These are phyloP conservation scores for Fusarium lateritium DNA, from an alignment of 2,329 filamentous ascomycete species.

Conservation along the genomic window DNA sequence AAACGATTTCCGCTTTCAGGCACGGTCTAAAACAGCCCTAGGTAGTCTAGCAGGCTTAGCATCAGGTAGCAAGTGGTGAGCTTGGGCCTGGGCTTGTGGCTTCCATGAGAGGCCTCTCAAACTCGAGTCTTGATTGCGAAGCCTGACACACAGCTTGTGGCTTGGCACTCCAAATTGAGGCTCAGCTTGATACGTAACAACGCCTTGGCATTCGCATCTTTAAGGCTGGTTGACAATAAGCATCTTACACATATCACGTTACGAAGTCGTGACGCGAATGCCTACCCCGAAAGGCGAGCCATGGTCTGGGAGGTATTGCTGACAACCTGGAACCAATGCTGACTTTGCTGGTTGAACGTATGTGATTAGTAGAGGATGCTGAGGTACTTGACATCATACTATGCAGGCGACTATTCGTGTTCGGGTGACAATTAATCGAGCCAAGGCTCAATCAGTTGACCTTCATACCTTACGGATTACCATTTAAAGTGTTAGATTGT, in stretches of 20 bases:
- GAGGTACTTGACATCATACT: too few relatives aligned
- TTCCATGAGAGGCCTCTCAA: conserved; percentile 35
- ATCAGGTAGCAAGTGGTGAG: conserved; percentile 17
- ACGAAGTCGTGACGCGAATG: background rate
- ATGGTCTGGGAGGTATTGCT: background rate
- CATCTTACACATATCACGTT: background rate
- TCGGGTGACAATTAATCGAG: too few relatives aligned
- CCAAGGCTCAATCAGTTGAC: too few relatives aligned
- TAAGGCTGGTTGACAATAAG: background rate
- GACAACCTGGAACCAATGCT: background rate
- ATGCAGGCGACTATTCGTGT: too few relatives aligned
- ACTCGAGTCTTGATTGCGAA: conserved; percentile 10
- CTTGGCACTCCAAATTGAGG: conserved; percentile 25
- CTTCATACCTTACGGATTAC: too few relatives aligned
- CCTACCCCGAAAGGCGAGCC: background rate
- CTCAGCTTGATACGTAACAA: conserved; percentile 21
- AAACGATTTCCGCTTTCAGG: conserved; percentile 33
- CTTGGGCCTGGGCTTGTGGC: conserved; percentile 2
- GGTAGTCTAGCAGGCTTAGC: background rate
- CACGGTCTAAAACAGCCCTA: conserved; percentile 5
- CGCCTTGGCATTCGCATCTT: conserved; percentile 14
- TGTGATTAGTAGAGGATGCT: too few relatives aligned
- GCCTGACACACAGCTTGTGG: conserved; percentile 28
- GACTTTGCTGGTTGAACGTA: background rate
- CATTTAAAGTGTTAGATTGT: too few relatives aligned